Evolutionary conservation across 805 yeast species (phyloP).

Genomic region (Lipomyces anomalus): DNA sequence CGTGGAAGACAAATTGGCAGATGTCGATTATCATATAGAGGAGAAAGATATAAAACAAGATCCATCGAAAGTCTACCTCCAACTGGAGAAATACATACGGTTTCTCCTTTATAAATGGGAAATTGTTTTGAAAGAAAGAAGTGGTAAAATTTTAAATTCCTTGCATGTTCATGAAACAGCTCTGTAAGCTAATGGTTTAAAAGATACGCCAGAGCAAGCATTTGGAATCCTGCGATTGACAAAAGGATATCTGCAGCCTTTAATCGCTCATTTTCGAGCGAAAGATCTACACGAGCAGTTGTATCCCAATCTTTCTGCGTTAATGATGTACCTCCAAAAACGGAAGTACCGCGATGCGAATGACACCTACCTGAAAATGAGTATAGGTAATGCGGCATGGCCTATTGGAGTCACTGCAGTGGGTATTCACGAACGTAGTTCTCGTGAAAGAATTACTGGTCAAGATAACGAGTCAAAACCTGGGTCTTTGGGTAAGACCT

Average conservation of each 20-base stretch:
- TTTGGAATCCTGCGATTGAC: conserved; percentile 41
- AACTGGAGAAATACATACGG: conserved; percentile 46
- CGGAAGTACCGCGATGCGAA: conserved; percentile 48
- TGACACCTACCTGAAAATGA: conserved; percentile 65
- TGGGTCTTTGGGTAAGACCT: conserved; percentile 14
- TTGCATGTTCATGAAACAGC: not conserved
- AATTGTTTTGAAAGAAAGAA: conserved; percentile 35
- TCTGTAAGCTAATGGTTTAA: too few species aligned
- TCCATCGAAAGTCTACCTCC: conserved; percentile 34
- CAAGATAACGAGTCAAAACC: conserved; percentile 30
- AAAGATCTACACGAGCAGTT: conserved; percentile 37
- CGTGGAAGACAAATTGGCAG: conserved; percentile 29
- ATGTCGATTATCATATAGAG: conserved; percentile 26
- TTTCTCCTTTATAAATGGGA: conserved; percentile 44
- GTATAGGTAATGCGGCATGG: conserved; percentile 88
- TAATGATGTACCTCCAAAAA: conserved; percentile 55
- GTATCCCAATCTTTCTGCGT: conserved; percentile 53
- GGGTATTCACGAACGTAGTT: conserved; percentile 72
- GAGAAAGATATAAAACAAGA: conserved; percentile 36
- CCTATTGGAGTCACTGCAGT: conserved; percentile 80
- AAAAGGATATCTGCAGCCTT: conserved; percentile 45
- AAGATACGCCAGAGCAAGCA: conserved; percentile 24
- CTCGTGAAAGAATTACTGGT: conserved; percentile 53
- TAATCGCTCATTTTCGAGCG: conserved; percentile 50
- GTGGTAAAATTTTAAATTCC: conserved; percentile 9